Evolutionary conservation across 2,329 filamentous ascomycete species (phyloP).

Genomic region (Nothophoma quercina): DNA sequence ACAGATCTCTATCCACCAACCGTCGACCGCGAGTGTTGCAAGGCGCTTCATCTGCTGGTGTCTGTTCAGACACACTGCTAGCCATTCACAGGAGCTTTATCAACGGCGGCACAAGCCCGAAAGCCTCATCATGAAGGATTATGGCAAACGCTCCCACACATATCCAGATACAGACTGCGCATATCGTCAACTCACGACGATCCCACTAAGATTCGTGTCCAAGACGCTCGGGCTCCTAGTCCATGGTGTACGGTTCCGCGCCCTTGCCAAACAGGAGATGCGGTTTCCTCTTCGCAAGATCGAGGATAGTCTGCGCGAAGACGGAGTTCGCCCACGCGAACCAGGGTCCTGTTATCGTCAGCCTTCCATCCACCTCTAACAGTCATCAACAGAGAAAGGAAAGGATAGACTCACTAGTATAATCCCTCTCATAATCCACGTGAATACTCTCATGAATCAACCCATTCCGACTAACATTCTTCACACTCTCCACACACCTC

Average conservation of each 20-base stretch:
- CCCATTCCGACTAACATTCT: conserved; percentile 77
- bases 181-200: not conserved
- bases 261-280: conserved; percentile 80
- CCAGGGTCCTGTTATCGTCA: conserved; percentile 70
- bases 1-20: no score
- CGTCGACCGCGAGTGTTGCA: no score
- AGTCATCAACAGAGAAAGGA: not conserved
- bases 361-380: no score
- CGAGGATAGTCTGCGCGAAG: conserved; percentile 89
- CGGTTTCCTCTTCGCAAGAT: conserved; percentile 87
- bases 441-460: conserved; percentile 92
- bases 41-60: no score
- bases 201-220: no score
- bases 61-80: no score
- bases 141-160: no score
- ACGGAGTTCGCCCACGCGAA: conserved; percentile 99
- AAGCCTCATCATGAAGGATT: no score
- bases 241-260: conserved; percentile 49
- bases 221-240: conserved; percentile 2
- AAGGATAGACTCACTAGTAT: conserved; percentile 69
- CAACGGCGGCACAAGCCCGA: no score
- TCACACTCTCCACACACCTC: conserved; percentile 75
- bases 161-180: no score
- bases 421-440: conserved; percentile 73
- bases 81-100: no score